A percentile compares a stretch with the other conserved stretches of the same genome.
Evolutionary conservation across 257 asterid genomes (phyloP).

Genomic region (Nicotiana otophora): DNA sequence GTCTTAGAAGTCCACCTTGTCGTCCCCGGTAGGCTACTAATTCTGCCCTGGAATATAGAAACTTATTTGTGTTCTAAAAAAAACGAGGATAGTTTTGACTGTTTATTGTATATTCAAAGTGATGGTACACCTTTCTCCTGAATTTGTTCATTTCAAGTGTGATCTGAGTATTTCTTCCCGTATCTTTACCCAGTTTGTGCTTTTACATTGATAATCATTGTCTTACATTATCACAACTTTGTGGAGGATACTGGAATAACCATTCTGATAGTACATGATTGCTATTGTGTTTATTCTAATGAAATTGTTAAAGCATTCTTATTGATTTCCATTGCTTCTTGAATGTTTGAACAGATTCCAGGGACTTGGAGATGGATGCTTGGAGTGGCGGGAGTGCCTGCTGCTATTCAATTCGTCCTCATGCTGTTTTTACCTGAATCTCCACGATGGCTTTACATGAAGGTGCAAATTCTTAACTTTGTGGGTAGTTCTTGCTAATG

Average conservation of each 20-base stretch:
- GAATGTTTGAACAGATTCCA: constrained; percentile 51
- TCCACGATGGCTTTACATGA: constrained; percentile 94
- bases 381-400: constrained; percentile 85
- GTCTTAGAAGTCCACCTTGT: background rate
- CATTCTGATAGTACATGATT: background rate
- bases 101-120: background rate
- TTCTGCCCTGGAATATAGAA: background rate
- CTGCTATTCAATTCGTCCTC: constrained; percentile 62
- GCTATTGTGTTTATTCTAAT: background rate
- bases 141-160: background rate
- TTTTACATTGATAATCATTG: background rate
- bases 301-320: background rate
- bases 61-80: background rate
- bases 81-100: background rate
- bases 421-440: constrained; percentile 93
- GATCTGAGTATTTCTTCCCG: background rate
- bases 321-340: constrained; percentile 11
- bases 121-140: background rate
- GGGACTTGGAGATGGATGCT: constrained; percentile 99
- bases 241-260: background rate
- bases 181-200: background rate
- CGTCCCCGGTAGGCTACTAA: background rate
- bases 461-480: constrained; percentile 30
- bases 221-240: background rate
- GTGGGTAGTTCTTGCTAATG: background rate